A percentile compares a stretch with the other conserved stretches of the same genome.
Evolutionary conservation across 257 asterid genomes (phyloP).

Genomic region (Lithospermum erythrorhizon): DNA sequence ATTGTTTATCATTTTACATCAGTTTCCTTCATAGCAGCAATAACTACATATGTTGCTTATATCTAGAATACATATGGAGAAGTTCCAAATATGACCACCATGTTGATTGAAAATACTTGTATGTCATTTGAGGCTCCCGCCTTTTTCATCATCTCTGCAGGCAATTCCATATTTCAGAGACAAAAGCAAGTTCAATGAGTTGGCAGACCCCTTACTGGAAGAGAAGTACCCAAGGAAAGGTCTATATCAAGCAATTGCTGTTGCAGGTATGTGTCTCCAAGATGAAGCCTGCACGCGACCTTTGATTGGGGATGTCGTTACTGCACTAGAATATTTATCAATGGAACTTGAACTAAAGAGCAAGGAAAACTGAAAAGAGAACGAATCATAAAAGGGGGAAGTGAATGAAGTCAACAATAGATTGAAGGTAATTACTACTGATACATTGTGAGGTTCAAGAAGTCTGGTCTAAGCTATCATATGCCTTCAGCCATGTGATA

Average conservation of each 20-base stretch:
- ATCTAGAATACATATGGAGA: too few relatives aligned
- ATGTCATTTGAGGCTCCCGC: background rate
- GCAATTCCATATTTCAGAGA: constrained; percentile 34
- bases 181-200: constrained; percentile 15
- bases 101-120: background rate
- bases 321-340: constrained; percentile 36
- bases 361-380: background rate
- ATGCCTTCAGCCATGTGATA: too few relatives aligned
- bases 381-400: background rate
- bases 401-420: background rate
- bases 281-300: constrained; percentile 36
- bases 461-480: too few relatives aligned
- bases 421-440: too few relatives aligned
- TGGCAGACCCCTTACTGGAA: constrained; percentile 35
- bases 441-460: too few relatives aligned
- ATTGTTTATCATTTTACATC: too few relatives aligned
- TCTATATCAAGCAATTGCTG: constrained; percentile 29
- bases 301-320: constrained; percentile 32
- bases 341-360: background rate
- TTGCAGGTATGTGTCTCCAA: constrained; percentile 44
- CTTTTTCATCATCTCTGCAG: constrained; percentile 8
- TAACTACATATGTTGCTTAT: too few relatives aligned
- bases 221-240: constrained; percentile 25
- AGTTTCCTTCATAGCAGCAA: too few relatives aligned
- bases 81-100: too few relatives aligned